Percentiles rank a stretch among this genome's conserved stretches.
phyloP scores from a whole-genome alignment of 495 filamentous ascomycete species.

The Geoglossum glabrum region DNA sequence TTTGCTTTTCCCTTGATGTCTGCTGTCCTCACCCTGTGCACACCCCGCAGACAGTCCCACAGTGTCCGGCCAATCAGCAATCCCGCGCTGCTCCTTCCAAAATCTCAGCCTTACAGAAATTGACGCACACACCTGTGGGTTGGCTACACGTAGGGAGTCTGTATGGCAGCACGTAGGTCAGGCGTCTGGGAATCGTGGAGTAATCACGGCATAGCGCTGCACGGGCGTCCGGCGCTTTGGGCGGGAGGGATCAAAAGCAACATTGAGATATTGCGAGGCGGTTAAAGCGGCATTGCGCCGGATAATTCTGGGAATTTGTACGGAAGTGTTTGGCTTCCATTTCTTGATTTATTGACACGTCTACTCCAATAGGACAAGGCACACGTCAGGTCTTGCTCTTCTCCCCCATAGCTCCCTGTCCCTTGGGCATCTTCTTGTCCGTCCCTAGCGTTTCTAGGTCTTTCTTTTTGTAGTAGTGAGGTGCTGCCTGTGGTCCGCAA shows the following conservation, averaged over 20 bases:
- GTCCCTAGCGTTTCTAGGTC: slow-evolving; percentile 65
- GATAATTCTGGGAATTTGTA: background rate
- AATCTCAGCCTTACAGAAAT: background rate
- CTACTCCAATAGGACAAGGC: background rate
- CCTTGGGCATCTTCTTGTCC: slow-evolving; percentile 63
- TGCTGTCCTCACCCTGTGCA: too few species aligned
- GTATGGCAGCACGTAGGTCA: background rate
- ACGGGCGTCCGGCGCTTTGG: too few species aligned
- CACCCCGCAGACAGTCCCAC: too few species aligned
- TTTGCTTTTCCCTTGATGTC: background rate
- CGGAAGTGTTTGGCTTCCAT: background rate
- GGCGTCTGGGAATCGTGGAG: background rate
- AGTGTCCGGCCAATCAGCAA: too few species aligned
- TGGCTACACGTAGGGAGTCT: background rate
- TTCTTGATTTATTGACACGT: background rate
- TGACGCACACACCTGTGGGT: background rate
- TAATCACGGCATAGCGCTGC: background rate
- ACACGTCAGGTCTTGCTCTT: slow-evolving; percentile 23
- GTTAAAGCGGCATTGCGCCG: background rate
- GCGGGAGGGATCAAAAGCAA: background rate
- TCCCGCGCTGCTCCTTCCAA: background rate
- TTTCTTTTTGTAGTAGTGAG: slow-evolving; percentile 88
- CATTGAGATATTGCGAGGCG: background rate
- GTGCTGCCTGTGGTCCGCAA: slow-evolving; percentile 39
- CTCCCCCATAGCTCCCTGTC: slow-evolving; percentile 29